Conservation (phyloP, 164 flowering plant genomes). For the Malania oleifera region DNA sequence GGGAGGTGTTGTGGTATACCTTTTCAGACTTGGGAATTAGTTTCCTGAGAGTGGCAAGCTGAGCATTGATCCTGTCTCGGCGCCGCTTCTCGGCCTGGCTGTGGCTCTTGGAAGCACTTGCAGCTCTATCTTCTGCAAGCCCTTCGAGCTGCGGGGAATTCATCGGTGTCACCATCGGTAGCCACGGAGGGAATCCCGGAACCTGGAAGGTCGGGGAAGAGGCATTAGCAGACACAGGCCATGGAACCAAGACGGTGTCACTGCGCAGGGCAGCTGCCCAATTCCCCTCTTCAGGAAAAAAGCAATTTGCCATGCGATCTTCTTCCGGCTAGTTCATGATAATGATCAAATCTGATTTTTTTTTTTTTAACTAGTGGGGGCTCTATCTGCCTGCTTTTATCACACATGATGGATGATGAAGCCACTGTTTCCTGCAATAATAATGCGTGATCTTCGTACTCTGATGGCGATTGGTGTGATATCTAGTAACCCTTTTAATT, state of each 20-base stretch:
- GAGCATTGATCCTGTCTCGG: conserved; percentile 66
- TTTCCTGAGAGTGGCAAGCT: conserved; percentile 58
- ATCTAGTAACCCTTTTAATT: conserved; percentile 14
- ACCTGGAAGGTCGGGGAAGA: conserved; percentile 13
- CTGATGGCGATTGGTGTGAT: conserved; percentile 30
- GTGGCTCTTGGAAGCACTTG: conserved; percentile 50
- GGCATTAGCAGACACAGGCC: conserved; percentile 13
- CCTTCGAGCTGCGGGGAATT: conserved; percentile 20
- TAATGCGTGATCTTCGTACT: conserved; percentile 16
- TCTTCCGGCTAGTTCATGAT: too few species aligned
- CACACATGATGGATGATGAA: neutral
- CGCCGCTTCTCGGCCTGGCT: conserved; percentile 83
- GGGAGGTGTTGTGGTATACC: conserved; percentile 25
- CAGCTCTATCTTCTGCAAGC: conserved; percentile 23
- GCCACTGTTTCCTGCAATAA: conserved; percentile 16
- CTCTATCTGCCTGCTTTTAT: conserved; percentile 5
- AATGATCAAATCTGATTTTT: too few species aligned
- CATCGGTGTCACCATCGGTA: too few species aligned
- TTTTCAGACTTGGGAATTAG: conserved; percentile 65
- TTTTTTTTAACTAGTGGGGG: too few species aligned
- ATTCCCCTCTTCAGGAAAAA: conserved; percentile 18
- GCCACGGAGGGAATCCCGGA: conserved; percentile 25
- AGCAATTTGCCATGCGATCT: conserved; percentile 32
- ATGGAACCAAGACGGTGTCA: conserved; percentile 16
- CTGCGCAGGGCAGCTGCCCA: neutral